Evolutionary conservation across 805 yeast species (phyloP), one percentile per base, ranked within the genome.

Genomic region (Hanseniaspora thailandica): DNA sequence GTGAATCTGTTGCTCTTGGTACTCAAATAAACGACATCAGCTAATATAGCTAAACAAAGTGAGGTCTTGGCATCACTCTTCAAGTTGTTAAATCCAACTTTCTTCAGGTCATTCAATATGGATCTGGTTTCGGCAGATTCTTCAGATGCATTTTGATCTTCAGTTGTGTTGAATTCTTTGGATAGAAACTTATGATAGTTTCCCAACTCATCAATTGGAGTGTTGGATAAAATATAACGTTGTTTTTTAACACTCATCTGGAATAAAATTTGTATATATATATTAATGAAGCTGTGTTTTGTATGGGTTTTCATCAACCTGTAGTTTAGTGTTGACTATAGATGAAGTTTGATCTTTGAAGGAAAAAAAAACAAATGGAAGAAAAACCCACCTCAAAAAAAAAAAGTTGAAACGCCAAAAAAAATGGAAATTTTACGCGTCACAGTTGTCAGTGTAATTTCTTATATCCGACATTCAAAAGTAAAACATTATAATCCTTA

Each of bases 21-120:
- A 17, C 47, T 23, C 9, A 50, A 22, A 15, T 40, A 43, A 15
- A 50, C 13, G 25, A 50, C 34, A 35, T 50, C 47, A 13, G 54
- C 38, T 26, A 50, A 26, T 20, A 50, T 43, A 2, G 54, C 36
- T 2, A 43, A 10, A 19, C 47, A 43, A 15, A 50, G 26, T 5
- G 45, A 19, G 1, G 40, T 20, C 19, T 49, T 36, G 22, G 35
- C 15, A 25, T 33, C 20, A 10, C 4, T 5, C 19, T 13, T 22
- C 8, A 50, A 23, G 15, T 33, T 35, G 15, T 33, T 30, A 20
- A 41, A 50, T 17, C 47, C 45, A 23, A 43, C 30, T 20, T 50
- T 50, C 30, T 50, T 50, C 20, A 50, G 8, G 15, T 49, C 35
- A 15, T 31, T 23, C 22, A 47, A 17, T 5, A 26, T 12, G 3